A percentile compares a stretch with the other conserved stretches of the same genome.
Evolutionary conservation across 108 stramenopile genomes (phyloP).

Genomic region (Stephanodiscus triporus): DNA sequence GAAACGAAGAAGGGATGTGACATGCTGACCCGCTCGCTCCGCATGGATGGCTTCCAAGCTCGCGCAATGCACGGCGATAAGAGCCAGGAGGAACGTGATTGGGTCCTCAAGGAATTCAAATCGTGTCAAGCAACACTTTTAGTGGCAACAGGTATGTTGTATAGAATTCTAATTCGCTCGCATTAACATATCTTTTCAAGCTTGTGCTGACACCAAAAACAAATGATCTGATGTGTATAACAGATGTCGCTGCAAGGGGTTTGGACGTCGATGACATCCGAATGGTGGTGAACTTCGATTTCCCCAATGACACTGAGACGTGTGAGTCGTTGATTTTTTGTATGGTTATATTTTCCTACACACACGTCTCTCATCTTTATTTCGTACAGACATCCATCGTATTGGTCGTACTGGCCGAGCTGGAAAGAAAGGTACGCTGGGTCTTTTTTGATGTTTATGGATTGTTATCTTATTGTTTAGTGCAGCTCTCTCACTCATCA

Average conservation of each 20-base stretch:
- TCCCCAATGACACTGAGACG: slow-evolving; percentile 85
- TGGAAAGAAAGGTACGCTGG: slow-evolving; percentile 84
- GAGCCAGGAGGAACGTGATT: slow-evolving; percentile 97
- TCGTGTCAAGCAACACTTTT: slow-evolving; percentile 82
- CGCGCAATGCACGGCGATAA: slow-evolving; percentile 99
- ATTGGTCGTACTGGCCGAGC: slow-evolving; percentile 99
- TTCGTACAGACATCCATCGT: slow-evolving; percentile 90
- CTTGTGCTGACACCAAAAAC: background rate
- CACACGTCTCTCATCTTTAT: slow-evolving; percentile 51
- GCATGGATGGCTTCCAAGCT: slow-evolving; percentile 91
- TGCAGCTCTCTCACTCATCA: background rate
- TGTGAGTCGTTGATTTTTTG: slow-evolving; percentile 27
- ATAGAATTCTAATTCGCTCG: background rate
- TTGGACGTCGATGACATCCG: slow-evolving; percentile 95
- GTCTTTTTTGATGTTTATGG: background rate
- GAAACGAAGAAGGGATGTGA: slow-evolving; percentile 98
- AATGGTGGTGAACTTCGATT: slow-evolving; percentile 95
- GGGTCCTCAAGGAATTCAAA: slow-evolving; percentile 95
- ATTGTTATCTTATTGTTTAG: background rate
- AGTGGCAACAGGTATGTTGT: slow-evolving; percentile 77
- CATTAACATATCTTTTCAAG: background rate
- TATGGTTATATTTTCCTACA: background rate
- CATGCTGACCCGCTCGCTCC: slow-evolving; percentile 88
- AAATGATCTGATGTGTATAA: background rate
- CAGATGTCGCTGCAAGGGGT: slow-evolving; percentile 99